Conservation (phyloP, 2,329 filamentous ascomycete genomes). For the Ophiocordyceps camponoti-floridani region DNA sequence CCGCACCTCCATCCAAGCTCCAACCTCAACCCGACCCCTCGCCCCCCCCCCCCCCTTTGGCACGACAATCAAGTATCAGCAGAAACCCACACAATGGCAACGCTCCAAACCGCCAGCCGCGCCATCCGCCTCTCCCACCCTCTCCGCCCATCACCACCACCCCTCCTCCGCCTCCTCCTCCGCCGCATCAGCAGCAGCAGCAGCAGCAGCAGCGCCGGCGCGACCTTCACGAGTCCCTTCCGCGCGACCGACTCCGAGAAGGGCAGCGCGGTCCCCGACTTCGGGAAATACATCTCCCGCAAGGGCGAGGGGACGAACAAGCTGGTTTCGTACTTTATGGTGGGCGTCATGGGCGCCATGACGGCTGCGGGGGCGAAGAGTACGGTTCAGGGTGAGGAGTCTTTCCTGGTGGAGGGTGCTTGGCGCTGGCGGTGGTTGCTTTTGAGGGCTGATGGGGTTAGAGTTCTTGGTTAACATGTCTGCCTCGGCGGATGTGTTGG, state of each 20-base stretch:
- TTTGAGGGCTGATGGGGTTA: constrained; percentile 22
- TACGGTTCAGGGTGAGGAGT: constrained; percentile 60
- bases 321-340: constrained; percentile 96
- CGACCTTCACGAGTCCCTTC: constrained; percentile 45
- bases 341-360: constrained; percentile 83
- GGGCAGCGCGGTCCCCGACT: constrained; percentile 65
- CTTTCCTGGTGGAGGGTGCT: too few relatives aligned
- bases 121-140: neutral
- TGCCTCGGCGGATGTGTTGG: constrained; percentile 92
- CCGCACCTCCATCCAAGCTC: constrained; percentile 10
- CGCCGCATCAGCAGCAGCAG: constrained; percentile 18
- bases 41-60: constrained; percentile 13
- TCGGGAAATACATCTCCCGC: constrained; percentile 70
- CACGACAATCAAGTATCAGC: neutral
- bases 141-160: neutral
- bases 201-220: constrained; percentile 18
- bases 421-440: too few relatives aligned
- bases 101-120: constrained; percentile 50
- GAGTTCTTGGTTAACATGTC: constrained; percentile 99
- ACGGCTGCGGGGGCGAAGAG: constrained; percentile 90
- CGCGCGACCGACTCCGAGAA: constrained; percentile 27
- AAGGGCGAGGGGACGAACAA: constrained; percentile 54
- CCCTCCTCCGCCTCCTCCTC: too few relatives aligned
- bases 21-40: constrained; percentile 5
- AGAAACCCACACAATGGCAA: constrained; percentile 33